Evolutionary conservation across 2,329 filamentous ascomycete genomes (phyloP), one percentile per base, ranked within the genome.

Genomic region (Sarocladium brachiariae): DNA sequence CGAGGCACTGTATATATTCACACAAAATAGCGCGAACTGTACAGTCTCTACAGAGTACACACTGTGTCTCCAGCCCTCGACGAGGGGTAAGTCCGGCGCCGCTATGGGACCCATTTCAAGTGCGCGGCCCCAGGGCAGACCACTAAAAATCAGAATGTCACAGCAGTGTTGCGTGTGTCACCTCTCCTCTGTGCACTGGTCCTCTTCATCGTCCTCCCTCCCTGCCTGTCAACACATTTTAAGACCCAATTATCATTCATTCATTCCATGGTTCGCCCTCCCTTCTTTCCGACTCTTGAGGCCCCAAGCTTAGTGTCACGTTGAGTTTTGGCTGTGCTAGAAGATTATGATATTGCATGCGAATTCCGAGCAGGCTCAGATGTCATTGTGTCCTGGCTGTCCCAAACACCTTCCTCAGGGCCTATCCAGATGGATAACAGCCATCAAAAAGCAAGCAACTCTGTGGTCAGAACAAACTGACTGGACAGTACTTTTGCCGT

Each of bases 121-220:
- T 19, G 23, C 37, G 14, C 4, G 37, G 37, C 37, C 33, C 33
- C 35, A 39, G 18, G 39, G 39, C 10, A 43, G 39, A 25, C 23
- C 39, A 43, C 39, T 25, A 27, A 43, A 21, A 13, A 19, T 25
- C 25, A 47, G 24, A 18, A 21, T 25, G 43, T 47, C 33, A 47
- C 43, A 47, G 43, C 25, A 33, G 43, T 33, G 43, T 47, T 47
- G 43, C 43, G 43, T 47, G 27, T 47, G 43, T 16, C 43, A 18
- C 34, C 34, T 37, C 7, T 37, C 16, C 6, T 6, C 34, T 9
- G 19, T 7, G 19, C 37, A 7, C 27, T 30, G 27, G 7, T 23
- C 18, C 10, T 19, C 23, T 19, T 33, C 8, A 21, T 18, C 43
- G 10, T 19, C 43, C 43, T 47, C 43, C 43, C 24, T 47, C n/a